Evolutionary conservation across 169 alveolate species (phyloP), one percentile per base, ranked within the genome.

Genomic region (Babesia ovis): DNA sequence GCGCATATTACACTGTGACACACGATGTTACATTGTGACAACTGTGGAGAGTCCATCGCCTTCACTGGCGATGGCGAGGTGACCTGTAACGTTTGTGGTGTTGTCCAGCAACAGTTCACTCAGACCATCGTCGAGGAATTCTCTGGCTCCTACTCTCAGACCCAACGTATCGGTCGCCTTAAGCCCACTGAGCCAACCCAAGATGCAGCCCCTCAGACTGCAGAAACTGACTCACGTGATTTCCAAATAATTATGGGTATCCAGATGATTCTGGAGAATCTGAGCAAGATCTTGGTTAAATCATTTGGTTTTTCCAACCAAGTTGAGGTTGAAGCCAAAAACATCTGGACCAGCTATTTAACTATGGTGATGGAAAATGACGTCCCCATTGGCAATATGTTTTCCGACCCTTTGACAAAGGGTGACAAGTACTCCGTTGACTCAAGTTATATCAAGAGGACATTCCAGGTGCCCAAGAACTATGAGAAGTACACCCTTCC

Each of bases 41-140:
- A 68, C 67, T 77, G 86, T 34, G 86, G 74, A 5, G 86, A 77
- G 67, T 0, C 2, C 4, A 20, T 73, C 55, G 12, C 54, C 2
- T 0, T 12, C 46, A 23, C 18, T 29, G 67, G 55, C 3, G 82
- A 69, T 12, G 71, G 61, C 5, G 86, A 55, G 4, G 45, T 68
- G 20, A 77, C 82, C 6, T 77, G 86, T 43, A 56, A 50, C 4
- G 58, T 68, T 1, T 77, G 86, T 35, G 86, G 86, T 67, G 86
- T 77, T 41, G 62, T 77, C 11, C 74, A 64, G 48, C 86, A 68
- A 55, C 62, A 4, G 50, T 61, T 25, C 32, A 39, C 86, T 0
- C 82, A 77, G 37, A 68, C 82, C 8, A 48, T 62, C 23, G 64
- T 64, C 14, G 86, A 77, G 23, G 81, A 43, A 32, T 77, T 57